Evolutionary conservation across 768 basidiomycete genomes (phyloP), one percentile per base, ranked within the genome.

Genomic region (Psilocybe tampanensis): DNA sequence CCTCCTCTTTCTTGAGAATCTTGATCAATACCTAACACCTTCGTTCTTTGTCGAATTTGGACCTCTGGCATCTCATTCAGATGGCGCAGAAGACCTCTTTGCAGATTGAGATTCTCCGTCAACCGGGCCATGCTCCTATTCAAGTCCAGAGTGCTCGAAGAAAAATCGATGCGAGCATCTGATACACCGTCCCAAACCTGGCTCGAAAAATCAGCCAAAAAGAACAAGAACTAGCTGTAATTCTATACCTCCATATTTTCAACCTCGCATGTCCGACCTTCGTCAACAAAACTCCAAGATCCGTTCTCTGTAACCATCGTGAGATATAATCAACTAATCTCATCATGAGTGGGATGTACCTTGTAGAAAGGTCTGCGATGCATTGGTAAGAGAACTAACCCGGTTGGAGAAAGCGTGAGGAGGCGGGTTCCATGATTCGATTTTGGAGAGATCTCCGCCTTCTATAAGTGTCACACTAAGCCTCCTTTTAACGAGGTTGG

Each of bases 131-230:
- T 93, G 55, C 71, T 76, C 56, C 69, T 66, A 60, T 55, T 51
- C 18, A 71, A 57, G 18, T 70, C 73, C 19, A 84, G 56, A 19
- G 86, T 82, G 1, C 81, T 73, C 0, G 88, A 78, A 39, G 80
- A 77, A 65, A 95, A 95, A 7, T 76, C 76, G 50, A 95, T 87
- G 15, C 91, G 82, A 8, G 94, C 88, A 63, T 88, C 85, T 1
- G 92, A 90, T 39, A 95, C 61, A 1, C 94, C 94, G 68, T 97
- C 95, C 96, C 95, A 99, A 12, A 96, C 87, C 94, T 88, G 48
- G 17, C 15, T 22, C 49, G 24, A 47, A 19, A 42, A 32, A 45
- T 19, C 39, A 9, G 6, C 24, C 22, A 34, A 23, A 29, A 18
- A 3, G 5, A 17, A 60, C 19, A 39, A 4, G 21, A 8, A 42